Evolutionary conservation across 2,329 filamentous ascomycete species (phyloP).

Genomic region (Hypoxylon sp.): DNA sequence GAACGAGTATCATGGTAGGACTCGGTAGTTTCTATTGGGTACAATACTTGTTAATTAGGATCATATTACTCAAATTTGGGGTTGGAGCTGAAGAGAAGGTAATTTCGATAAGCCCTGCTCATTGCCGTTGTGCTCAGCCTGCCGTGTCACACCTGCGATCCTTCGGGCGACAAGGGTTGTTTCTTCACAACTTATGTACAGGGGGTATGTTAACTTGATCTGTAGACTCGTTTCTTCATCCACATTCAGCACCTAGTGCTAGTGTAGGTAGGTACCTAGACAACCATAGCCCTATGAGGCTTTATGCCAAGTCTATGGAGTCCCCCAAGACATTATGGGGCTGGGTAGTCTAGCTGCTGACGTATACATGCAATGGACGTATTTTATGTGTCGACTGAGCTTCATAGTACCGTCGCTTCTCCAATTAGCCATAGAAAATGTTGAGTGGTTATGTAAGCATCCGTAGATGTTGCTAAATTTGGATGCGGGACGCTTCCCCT

Average conservation of each 20-base stretch:
- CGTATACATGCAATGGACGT: background rate
- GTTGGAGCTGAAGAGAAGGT: constrained; percentile 16
- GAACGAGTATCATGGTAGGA: constrained; percentile 7
- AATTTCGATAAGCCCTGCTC: constrained; percentile 16
- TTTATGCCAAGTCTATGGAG: background rate
- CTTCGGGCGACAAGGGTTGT: background rate
- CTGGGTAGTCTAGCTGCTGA: background rate
- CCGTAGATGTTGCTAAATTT: background rate
- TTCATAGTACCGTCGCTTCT: no score
- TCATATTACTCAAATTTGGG: constrained; percentile 8
- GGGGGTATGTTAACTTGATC: no score
- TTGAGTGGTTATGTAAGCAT: background rate
- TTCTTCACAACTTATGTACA: no score
- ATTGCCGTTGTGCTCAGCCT: background rate
- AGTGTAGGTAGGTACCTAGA: background rate
- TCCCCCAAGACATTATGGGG: background rate
- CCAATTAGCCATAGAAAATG: no score
- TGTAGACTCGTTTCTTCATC: background rate
- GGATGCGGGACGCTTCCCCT: background rate
- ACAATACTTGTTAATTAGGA: constrained; percentile 2
- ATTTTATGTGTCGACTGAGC: background rate
- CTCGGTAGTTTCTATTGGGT: constrained; percentile 11
- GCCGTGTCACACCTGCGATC: constrained; percentile 12
- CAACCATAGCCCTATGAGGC: background rate
- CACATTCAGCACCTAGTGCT: background rate